Evolutionary conservation across 179 eudicot species (phyloP).

Genomic region (Vitellaria paradoxa): DNA sequence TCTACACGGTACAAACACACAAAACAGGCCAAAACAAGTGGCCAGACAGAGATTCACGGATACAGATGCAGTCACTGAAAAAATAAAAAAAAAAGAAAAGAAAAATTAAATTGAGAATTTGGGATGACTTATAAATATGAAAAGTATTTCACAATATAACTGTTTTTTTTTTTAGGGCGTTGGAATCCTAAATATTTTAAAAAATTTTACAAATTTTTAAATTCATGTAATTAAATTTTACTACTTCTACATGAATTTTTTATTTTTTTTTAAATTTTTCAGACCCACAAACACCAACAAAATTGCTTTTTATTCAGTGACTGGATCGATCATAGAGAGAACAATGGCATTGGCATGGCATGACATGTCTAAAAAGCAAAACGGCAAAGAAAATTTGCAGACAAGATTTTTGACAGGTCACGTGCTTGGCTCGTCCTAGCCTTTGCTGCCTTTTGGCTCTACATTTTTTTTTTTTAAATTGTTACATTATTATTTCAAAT

Average conservation of each 20-base stretch:
- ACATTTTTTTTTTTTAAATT: no score
- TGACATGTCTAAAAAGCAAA: conserved; percentile 12
- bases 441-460: conserved; percentile 42
- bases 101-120: conserved; percentile 31
- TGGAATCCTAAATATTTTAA: no score
- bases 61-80: conserved; percentile 23
- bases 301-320: conserved; percentile 31
- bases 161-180: conserved; percentile 1
- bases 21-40: conserved; percentile 38
- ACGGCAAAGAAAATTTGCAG: conserved; percentile 18
- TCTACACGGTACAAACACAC: conserved; percentile 41
- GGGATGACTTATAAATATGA: background rate
- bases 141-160: conserved; percentile 31
- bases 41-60: conserved; percentile 30
- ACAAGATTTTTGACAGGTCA: conserved; percentile 42
- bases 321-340: conserved; percentile 29
- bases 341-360: conserved; percentile 20
- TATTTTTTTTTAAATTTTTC: no score
- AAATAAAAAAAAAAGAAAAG: conserved; percentile 15
- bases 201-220: no score
- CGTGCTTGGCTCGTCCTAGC: conserved; percentile 68
- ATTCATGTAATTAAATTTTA: no score
- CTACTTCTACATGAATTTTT: no score
- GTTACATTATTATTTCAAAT: background rate
- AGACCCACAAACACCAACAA: no score